Evolutionary conservation across 2,329 filamentous ascomycete species (phyloP).

Genomic region (Cryphonectria carpinicola): DNA sequence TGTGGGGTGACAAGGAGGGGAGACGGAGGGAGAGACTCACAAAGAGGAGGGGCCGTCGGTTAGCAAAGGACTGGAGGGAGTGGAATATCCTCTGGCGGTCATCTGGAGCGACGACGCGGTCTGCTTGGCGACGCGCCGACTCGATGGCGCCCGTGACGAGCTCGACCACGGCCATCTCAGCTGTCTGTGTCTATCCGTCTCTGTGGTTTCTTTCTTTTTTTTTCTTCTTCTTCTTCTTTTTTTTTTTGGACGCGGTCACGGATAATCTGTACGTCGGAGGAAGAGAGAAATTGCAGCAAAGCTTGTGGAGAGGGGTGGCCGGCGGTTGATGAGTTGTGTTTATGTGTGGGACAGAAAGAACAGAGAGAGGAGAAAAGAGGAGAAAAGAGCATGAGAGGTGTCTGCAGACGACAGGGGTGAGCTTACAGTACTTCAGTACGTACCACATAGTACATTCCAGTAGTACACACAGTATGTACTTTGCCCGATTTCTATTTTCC

Average conservation of each 20-base stretch:
- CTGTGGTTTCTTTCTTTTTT: not conserved
- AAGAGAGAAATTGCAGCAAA: too few relatives aligned
- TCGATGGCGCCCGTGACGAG: slow-evolving; percentile 42
- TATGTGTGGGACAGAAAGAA: too few relatives aligned
- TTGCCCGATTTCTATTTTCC: not conserved
- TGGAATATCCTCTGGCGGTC: slow-evolving; percentile 62
- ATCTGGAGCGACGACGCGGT: slow-evolving; percentile 61
- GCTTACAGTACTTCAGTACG: not conserved
- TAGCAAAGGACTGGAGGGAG: slow-evolving; percentile 58
- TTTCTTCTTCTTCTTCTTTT: too few relatives aligned
- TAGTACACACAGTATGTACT: not conserved
- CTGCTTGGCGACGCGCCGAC: slow-evolving; percentile 49
- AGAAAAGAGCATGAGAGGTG: too few relatives aligned
- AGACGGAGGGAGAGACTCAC: slow-evolving; percentile 48
- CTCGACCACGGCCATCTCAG: slow-evolving; percentile 36
- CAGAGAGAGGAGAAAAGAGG: too few relatives aligned
- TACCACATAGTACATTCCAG: too few relatives aligned
- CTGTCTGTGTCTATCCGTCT: not conserved
- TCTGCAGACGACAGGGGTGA: not conserved
- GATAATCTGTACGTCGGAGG: not conserved
- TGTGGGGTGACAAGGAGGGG: not conserved
- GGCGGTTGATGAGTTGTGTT: too few relatives aligned
- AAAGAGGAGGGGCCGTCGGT: slow-evolving; percentile 69
- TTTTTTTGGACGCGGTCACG: not conserved
- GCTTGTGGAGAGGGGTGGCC: not conserved